These are phyloP conservation scores for Aspergillus proliferans DNA, from an alignment of 2,329 filamentous ascomycete genomes.

Conservation along the genomic window DNA sequence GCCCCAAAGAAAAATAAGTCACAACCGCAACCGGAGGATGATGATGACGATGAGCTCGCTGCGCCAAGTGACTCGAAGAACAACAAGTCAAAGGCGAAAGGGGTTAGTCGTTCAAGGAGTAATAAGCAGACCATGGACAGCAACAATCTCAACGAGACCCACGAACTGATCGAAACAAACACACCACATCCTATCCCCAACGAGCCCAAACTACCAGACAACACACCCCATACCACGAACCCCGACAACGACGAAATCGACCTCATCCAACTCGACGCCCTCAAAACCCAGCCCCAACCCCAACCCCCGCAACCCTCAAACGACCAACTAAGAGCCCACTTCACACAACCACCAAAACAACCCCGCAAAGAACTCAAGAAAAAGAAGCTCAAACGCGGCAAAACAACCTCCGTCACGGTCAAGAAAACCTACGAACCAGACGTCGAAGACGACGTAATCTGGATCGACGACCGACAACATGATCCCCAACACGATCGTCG, in stretches of 20 bases:
- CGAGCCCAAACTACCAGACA: neutral
- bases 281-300: neutral
- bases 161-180: neutral
- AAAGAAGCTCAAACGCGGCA: slow-evolving; percentile 41
- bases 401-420: slow-evolving; percentile 31
- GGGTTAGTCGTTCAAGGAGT: slow-evolving; percentile 15
- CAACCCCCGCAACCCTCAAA: neutral
- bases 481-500: neutral
- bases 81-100: slow-evolving; percentile 14
- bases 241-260: neutral
- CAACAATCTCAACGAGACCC: neutral
- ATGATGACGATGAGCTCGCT: slow-evolving; percentile 25
- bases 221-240: neutral
- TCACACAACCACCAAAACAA: neutral
- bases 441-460: slow-evolving; percentile 38
- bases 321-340: neutral
- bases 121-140: slow-evolving; percentile 1
- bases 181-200: neutral
- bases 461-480: slow-evolving; percentile 28
- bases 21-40: slow-evolving; percentile 14
- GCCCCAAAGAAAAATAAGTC: slow-evolving; percentile 24
- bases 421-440: slow-evolving; percentile 24
- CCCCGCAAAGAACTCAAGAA: slow-evolving; percentile 29
- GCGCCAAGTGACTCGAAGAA: slow-evolving; percentile 3
- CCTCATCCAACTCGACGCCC: neutral